Conservation (phyloP, 139 green algal genomes). For the Dunaliella primolecta region DNA sequence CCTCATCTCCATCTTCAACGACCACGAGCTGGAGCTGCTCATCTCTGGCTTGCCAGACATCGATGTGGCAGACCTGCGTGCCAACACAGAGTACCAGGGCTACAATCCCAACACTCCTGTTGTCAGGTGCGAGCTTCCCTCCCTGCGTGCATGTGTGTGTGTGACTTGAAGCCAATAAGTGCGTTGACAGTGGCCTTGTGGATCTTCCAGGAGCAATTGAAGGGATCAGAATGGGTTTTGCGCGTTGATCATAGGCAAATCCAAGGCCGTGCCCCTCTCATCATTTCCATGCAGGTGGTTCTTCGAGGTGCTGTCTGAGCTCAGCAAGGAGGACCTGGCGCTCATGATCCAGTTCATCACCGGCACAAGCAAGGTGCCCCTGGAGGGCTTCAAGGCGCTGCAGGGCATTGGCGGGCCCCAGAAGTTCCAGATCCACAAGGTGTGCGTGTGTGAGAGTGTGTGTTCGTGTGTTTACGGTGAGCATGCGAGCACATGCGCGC, state of each 20-base stretch:
- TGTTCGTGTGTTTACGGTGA: background rate
- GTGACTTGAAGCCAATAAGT: too few species aligned
- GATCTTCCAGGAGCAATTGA: too few species aligned
- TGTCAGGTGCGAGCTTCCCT: too few species aligned
- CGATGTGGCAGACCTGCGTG: constrained; percentile 85
- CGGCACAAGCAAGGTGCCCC: constrained; percentile 91
- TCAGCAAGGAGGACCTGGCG: constrained; percentile 86
- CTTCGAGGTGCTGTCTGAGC: constrained; percentile 86
- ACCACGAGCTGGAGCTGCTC: constrained; percentile 97
- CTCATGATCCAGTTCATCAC: constrained; percentile 87
- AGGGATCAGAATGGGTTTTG: too few species aligned
- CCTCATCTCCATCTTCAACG: constrained; percentile 91
- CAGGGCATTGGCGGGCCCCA: constrained; percentile 92
- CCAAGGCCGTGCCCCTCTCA: too few species aligned
- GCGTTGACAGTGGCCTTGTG: background rate
- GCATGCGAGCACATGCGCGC: too few species aligned
- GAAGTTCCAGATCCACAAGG: constrained; percentile 81
- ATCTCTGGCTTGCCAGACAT: constrained; percentile 95
- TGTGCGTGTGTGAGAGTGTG: constrained; percentile 4
- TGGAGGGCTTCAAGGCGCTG: constrained; percentile 93
- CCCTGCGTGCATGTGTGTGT: background rate
- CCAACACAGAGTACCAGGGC: constrained; percentile 92
- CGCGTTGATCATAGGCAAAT: too few species aligned
- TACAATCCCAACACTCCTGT: constrained; percentile 69
- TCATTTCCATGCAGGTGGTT: constrained; percentile 84